Percentiles rank a stretch among this genome's conserved stretches.
These are phyloP conservation scores for Boletus rubroflammeus DNA, from an alignment of 768 basidiomycete species.

Conservation along the genomic window DNA sequence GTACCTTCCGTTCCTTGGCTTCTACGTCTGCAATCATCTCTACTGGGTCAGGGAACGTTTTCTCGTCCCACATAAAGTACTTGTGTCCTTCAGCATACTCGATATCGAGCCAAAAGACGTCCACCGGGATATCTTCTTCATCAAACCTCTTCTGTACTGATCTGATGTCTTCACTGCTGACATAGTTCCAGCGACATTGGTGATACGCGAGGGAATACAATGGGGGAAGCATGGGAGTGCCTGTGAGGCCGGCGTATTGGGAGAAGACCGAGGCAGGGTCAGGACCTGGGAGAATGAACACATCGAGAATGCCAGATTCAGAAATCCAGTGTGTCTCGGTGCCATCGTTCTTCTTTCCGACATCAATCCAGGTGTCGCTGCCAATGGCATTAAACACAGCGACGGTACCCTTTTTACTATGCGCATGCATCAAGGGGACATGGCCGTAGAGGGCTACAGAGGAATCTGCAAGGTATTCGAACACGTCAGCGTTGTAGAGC, in stretches of 20 bases:
- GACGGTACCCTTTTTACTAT: conserved; percentile 82
- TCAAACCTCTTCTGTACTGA: conserved; percentile 86
- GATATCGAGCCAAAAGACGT: conserved; percentile 97
- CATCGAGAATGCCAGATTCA: conserved; percentile 93
- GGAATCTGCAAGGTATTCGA: conserved; percentile 86
- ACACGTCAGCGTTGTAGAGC: conserved; percentile 93
- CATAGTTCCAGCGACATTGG: conserved; percentile 98
- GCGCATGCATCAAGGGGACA: conserved; percentile 92
- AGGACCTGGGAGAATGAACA: conserved; percentile 92
- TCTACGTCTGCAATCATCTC: conserved; percentile 91
- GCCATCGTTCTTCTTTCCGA: conserved; percentile 54
- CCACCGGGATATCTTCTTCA: conserved; percentile 91
- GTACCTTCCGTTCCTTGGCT: conserved; percentile 78
- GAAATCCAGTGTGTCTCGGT: conserved; percentile 96
- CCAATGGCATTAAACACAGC: conserved; percentile 84
- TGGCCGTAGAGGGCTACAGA: conserved; percentile 85
- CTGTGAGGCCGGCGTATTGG: conserved; percentile 84
- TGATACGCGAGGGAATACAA: conserved; percentile 93
- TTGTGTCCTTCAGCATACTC: conserved; percentile 92
- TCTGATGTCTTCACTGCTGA: conserved; percentile 84
- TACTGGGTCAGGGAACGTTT: conserved; percentile 90
- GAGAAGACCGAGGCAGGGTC: conserved; percentile 76
- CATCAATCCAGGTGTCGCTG: conserved; percentile 95
- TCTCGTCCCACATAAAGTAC: conserved; percentile 96
- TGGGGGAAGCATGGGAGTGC: conserved; percentile 82